These are phyloP conservation scores for Didymella lethalis DNA, from an alignment of 2,329 filamentous ascomycete species.

Conservation along the genomic window DNA sequence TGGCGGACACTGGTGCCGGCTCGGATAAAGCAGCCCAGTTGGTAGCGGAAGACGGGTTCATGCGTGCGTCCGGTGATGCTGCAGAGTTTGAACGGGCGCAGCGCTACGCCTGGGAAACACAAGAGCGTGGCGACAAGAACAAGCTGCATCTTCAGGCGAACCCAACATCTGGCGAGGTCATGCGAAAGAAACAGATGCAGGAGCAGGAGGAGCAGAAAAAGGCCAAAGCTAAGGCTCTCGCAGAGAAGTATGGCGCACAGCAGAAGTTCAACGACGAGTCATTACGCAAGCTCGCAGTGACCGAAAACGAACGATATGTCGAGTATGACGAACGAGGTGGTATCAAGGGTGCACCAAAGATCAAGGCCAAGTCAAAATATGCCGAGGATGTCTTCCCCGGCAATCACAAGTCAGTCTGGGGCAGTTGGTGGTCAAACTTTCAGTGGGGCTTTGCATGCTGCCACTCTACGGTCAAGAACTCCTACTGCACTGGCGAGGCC, in stretches of 20 bases:
- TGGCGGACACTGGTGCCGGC: conserved; percentile 85
- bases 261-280: conserved; percentile 68
- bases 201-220: conserved; percentile 74
- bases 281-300: conserved; percentile 71
- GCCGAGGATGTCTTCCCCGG: conserved; percentile 85
- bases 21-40: conserved; percentile 80
- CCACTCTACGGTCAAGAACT: conserved; percentile 92
- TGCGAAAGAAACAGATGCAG: conserved; percentile 79
- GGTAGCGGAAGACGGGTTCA: conserved; percentile 92
- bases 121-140: conserved; percentile 81
- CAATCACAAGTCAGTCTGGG: conserved; percentile 93
- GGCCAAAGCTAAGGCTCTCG: conserved; percentile 72
- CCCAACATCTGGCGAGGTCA: conserved; percentile 88
- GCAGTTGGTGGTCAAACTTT: conserved; percentile 96
- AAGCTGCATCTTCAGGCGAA: conserved; percentile 93
- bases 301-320: conserved; percentile 84
- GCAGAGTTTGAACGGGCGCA: conserved; percentile 91
- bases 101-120: conserved; percentile 91
- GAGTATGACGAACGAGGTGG: conserved; percentile 92
- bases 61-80: conserved; percentile 87
- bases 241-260: conserved; percentile 82
- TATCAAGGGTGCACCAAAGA: conserved; percentile 85
- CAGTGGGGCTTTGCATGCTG: conserved; percentile 97
- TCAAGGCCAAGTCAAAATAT: conserved; percentile 86
- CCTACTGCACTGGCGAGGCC: conserved; percentile 93